Percentiles rank a stretch among this genome's conserved stretches.
Evolutionary conservation across 257 asterid genomes (phyloP).

Genomic region (Haberlea rhodopensis): DNA sequence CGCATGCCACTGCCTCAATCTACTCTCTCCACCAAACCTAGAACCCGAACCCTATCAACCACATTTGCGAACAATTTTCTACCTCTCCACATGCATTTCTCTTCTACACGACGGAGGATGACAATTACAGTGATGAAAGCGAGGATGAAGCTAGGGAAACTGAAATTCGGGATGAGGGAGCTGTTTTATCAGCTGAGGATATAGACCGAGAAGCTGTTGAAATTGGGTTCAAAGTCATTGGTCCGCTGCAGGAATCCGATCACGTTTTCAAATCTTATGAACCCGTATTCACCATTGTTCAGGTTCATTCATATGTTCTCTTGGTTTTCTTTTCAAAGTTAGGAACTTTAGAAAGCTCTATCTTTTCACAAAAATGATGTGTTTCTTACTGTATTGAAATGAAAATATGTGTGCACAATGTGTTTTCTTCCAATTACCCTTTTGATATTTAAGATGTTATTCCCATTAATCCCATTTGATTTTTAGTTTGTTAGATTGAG

Average conservation of each 20-base stretch:
- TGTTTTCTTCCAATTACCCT: background rate
- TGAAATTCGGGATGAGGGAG: conserved; percentile 21
- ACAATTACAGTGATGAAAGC: conserved; percentile 22
- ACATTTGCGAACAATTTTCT: conserved; percentile 19
- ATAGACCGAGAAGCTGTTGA: conserved; percentile 48
- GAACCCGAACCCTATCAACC: conserved; percentile 21
- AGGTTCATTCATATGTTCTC: conserved; percentile 38
- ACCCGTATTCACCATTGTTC: conserved; percentile 76
- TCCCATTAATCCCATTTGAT: background rate
- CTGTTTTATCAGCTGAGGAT: conserved; percentile 36
- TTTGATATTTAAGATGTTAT: background rate
- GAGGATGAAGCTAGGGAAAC: conserved; percentile 16
- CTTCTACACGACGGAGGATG: conserved; percentile 31
- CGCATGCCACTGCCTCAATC: conserved; percentile 27
- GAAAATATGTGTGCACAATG: background rate
- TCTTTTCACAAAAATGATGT: background rate
- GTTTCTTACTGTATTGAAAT: background rate
- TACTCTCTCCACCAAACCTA: conserved; percentile 15
- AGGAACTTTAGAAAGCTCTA: background rate
- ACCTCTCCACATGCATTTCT: conserved; percentile 31
- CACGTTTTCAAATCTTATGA: conserved; percentile 56
- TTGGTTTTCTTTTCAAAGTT: background rate
- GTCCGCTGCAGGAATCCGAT: conserved; percentile 65
- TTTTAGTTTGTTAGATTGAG: conserved; percentile 57
- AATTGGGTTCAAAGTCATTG: conserved; percentile 72